These are phyloP conservation scores for Cyberlindnera misumaiensis DNA, from an alignment of 805 yeast genomes.

Conservation along the genomic window DNA sequence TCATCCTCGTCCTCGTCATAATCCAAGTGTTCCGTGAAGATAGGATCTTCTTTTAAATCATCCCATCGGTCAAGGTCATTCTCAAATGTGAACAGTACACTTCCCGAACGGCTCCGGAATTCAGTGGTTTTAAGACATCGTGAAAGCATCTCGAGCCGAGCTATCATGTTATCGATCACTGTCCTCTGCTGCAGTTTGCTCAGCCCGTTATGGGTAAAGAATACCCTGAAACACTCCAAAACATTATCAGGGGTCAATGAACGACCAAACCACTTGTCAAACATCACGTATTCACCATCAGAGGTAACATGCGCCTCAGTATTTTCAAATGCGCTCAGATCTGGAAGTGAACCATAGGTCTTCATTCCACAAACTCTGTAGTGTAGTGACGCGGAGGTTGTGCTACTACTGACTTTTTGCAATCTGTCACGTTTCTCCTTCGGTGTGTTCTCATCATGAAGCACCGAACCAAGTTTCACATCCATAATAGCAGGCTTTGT, in stretches of 20 bases:
- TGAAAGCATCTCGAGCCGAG: constrained; percentile 59
- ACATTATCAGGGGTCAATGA: constrained; percentile 38
- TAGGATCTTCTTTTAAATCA: constrained; percentile 32
- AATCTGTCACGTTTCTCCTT: constrained; percentile 58
- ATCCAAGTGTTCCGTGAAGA: constrained; percentile 28
- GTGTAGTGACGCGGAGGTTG: constrained; percentile 76
- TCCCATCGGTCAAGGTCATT: constrained; percentile 55
- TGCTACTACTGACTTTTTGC: constrained; percentile 51
- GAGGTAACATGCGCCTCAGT: constrained; percentile 10
- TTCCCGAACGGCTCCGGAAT: constrained; percentile 61
- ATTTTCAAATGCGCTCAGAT: constrained; percentile 9
- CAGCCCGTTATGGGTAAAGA: constrained; percentile 37
- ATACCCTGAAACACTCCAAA: constrained; percentile 34
- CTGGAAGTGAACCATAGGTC: constrained; percentile 26
- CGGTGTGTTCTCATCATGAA: constrained; percentile 58
- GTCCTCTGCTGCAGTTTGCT: constrained; percentile 26
- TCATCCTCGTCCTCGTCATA: constrained; percentile 26
- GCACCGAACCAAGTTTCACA: constrained; percentile 67
- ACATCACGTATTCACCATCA: constrained; percentile 37
- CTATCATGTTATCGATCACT: constrained; percentile 40
- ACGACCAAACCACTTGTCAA: constrained; percentile 71
- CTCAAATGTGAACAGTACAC: constrained; percentile 70
- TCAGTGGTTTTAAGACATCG: constrained; percentile 59
- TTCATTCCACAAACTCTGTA: constrained; percentile 90
- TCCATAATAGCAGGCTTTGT: constrained; percentile 69